Base-by-base conservation (phyloP, 495 filamentous ascomycete species). In the Lentithecium fluviatile region DNA sequence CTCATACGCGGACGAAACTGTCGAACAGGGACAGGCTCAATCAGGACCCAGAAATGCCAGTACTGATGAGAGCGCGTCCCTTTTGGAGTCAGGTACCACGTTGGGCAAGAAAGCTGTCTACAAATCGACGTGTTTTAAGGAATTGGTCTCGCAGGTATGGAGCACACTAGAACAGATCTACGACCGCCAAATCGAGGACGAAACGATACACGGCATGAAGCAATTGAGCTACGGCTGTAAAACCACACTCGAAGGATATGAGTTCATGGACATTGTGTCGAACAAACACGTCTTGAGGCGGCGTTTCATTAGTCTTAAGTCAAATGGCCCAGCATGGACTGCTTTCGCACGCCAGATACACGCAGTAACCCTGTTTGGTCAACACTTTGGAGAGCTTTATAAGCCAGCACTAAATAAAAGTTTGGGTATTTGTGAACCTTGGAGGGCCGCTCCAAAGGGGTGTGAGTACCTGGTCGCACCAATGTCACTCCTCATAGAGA, bases 241-340 rank as follows among this genome's bases (percentile, higher is more conserved):
- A 20, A 6, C 40, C 13, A 43, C 40, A 43, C 13, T 43, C 4
- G 40, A 43, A 15, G 40, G 40, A 3, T 43, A 43, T 13, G 40
- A 43, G 40, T 43, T 43, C 40, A 43, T 43, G 40, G 40, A 43
- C 19, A n/a, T 43, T 20, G 40, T 43, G 19, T 43, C 40, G 15
- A 15, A 4, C 4, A 43, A 43, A 43, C 40, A 20, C 40, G 40
- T 15, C 19, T 20, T 43, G 19, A 5, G 15, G 13, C 40, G 40
- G 15, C 40, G 40, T 43, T 43, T 43, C 40, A 3, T 20, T 13
- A 15, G 15, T 15, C 40, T 43, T 15, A 20, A 20, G 4, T 20
- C 40, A 13, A 43, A 52, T 32, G 40, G 40, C 6, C 19, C 40
- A 20, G 13, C 40, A 15, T 43, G 40, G 40, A 15, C 15, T 3